Conservation (phyloP, 2,329 filamentous ascomycete species). For the Ploettnerulaceae sp. region DNA sequence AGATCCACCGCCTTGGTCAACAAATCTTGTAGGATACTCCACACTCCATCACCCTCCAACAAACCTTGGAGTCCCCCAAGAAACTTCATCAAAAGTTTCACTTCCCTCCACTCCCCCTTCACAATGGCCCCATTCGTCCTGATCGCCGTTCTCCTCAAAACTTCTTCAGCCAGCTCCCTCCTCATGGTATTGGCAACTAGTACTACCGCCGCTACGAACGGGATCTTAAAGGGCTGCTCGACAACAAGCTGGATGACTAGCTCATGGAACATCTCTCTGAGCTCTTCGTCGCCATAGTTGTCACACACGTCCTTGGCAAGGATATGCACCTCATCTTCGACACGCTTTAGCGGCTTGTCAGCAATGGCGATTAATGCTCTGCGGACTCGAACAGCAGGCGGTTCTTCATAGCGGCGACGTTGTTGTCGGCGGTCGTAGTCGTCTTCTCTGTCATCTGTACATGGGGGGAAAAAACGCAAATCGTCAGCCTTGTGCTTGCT, state of each 20-base stretch:
- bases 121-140: conserved; percentile 63
- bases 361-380: conserved; percentile 76
- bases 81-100: conserved; percentile 87
- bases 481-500: conserved; percentile 27
- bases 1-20: conserved; percentile 87
- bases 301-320: conserved; percentile 75
- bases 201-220: conserved; percentile 81
- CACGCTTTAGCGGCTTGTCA: conserved; percentile 72
- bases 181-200: conserved; percentile 72
- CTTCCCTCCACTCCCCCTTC: conserved; percentile 77
- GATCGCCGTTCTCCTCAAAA: conserved; percentile 59
- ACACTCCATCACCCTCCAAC: conserved; percentile 79
- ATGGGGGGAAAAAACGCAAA: neutral
- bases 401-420: conserved; percentile 69
- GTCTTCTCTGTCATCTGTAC: conserved; percentile 71
- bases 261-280: conserved; percentile 67
- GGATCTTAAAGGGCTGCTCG: conserved; percentile 97
- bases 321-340: conserved; percentile 70
- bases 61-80: conserved; percentile 79
- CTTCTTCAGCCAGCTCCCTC: conserved; percentile 65
- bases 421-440: conserved; percentile 69
- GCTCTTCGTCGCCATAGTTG: conserved; percentile 78
- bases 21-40: conserved; percentile 81
- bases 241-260: conserved; percentile 70
- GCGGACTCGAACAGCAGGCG: conserved; percentile 65